Evolutionary conservation across 2,329 filamentous ascomycete genomes (phyloP).

Genomic region (Nothomitra cinnamomea): DNA sequence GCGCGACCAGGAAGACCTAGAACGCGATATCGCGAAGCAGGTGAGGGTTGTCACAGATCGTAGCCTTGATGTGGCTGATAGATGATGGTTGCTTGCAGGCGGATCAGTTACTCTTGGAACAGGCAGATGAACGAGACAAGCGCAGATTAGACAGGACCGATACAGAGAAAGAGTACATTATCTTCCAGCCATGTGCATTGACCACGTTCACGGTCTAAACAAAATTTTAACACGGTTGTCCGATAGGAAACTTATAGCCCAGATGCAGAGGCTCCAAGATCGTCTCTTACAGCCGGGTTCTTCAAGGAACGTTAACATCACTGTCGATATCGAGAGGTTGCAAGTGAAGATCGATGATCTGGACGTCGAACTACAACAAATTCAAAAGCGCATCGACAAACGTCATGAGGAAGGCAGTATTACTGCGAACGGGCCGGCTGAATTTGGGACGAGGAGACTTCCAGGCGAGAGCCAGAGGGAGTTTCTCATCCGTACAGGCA

Average conservation of each 20-base stretch:
- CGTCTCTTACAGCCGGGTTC: constrained; percentile 39
- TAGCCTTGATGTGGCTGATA: not conserved
- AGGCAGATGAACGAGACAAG: constrained; percentile 45
- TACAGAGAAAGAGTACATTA: constrained; percentile 27
- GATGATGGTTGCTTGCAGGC: constrained; percentile 22
- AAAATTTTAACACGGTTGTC: not conserved
- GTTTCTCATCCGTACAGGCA: constrained; percentile 85
- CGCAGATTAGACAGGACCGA: constrained; percentile 42
- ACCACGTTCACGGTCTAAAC: constrained; percentile 10
- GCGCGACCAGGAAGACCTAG: constrained; percentile 76
- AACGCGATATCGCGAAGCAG: constrained; percentile 62
- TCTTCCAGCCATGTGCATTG: not conserved
- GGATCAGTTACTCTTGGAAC: constrained; percentile 40
- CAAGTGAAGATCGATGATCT: constrained; percentile 46
- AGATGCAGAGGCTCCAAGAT: constrained; percentile 42
- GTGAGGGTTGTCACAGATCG: constrained; percentile 12
- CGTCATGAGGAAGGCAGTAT: constrained; percentile 40
- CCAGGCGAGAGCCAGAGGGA: constrained; percentile 73
- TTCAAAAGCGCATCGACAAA: constrained; percentile 63
- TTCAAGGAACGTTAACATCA: constrained; percentile 27
- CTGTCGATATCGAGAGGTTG: constrained; percentile 44
- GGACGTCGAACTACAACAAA: constrained; percentile 60
- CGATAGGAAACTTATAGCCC: constrained; percentile 41
- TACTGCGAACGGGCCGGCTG: constrained; percentile 26
- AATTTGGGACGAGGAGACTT: constrained; percentile 39